Evolutionary conservation across 2,329 filamentous ascomycete genomes (phyloP).

Genomic region (Stemphylium lycopersici): DNA sequence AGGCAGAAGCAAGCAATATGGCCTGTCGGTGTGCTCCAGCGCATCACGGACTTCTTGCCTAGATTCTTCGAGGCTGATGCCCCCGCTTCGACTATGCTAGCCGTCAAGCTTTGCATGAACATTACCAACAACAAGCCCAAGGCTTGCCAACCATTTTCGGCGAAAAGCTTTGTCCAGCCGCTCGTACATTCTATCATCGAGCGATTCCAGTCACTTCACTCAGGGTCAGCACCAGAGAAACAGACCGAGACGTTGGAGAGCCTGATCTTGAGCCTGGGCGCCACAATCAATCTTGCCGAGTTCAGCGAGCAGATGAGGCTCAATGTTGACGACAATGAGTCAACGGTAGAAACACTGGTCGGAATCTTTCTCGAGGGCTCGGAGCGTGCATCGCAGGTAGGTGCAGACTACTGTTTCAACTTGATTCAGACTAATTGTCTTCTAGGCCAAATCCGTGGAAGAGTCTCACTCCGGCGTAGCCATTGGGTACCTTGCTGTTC

Average conservation of each 20-base stretch:
- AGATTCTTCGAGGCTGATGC: slow-evolving; percentile 30
- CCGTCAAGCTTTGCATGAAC: slow-evolving; percentile 78
- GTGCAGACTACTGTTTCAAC: slow-evolving; percentile 32
- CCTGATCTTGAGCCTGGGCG: slow-evolving; percentile 77
- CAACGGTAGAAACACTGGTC: slow-evolving; percentile 65
- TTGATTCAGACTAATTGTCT: slow-evolving; percentile 18
- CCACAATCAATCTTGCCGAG: slow-evolving; percentile 87
- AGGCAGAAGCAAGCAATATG: slow-evolving; percentile 46
- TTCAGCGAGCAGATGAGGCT: slow-evolving; percentile 66
- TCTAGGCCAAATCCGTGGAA: slow-evolving; percentile 61
- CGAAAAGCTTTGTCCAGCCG: slow-evolving; percentile 55
- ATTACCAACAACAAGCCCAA: slow-evolving; percentile 79
- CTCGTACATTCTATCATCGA: slow-evolving; percentile 40
- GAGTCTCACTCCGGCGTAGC: slow-evolving; percentile 82
- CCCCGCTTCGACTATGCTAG: slow-evolving; percentile 47
- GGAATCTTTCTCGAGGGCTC: slow-evolving; percentile 71
- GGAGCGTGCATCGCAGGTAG: slow-evolving; percentile 70
- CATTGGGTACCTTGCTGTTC: slow-evolving; percentile 82
- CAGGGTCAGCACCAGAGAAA: slow-evolving; percentile 53
- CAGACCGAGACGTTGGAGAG: slow-evolving; percentile 66
- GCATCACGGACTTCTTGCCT: slow-evolving; percentile 56
- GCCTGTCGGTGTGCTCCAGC: slow-evolving; percentile 57
- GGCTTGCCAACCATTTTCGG: slow-evolving; percentile 72
- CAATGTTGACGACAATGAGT: slow-evolving; percentile 41
- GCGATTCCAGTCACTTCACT: slow-evolving; percentile 32